Evolutionary conservation across 2,329 filamentous ascomycete species (phyloP), one percentile per base, ranked within the genome.

Genomic region (Lithohypha guttulata): DNA sequence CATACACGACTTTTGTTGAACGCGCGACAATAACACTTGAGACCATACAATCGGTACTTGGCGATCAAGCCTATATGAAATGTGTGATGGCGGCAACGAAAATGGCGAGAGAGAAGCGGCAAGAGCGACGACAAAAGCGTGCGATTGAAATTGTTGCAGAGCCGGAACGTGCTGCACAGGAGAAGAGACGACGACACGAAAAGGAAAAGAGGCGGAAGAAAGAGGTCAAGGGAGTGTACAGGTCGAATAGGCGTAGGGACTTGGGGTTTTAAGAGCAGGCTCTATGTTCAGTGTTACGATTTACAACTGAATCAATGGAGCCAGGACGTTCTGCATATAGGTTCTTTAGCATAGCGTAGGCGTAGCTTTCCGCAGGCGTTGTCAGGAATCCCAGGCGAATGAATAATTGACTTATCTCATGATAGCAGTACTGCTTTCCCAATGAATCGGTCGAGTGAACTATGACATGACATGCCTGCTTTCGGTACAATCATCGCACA

Each of bases 121-220:
- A 84, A 56, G 75, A 78, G 53, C 69, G 93, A 48, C 76, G 81
- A 39, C 75, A 71, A 47, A 98, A 98, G 73, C 75, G 91, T 53
- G 84, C 84, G 62, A 84, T 96, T 48, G 87, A 93, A 57, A 84
- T 84, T 8, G 78, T 98, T 17, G 73, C 73, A 34, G 75, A 81
- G 54, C 91, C 91, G 1, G 89, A 91, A 63, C 80, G 71, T 56
- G 77, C 78, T 52, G 84, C 79, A 19, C 69, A 72, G 54, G 78
- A 81, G 51, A 95, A 95, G 76, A 77, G 74, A 57, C 83, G 80
- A 66, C 86, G 81, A 67, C 72, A 82, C 46, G 84, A 91, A 57
- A 77, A 79, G 66, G 91, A 91, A 69, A 86, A 79, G 64, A 80
- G 81, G 52, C 77, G 79, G 60, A 77, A 79, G 58, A 93, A 85